Evolutionary conservation across 1,284 basidiomycete species (phyloP).

Genomic region (Ceratobasidium sp.): DNA sequence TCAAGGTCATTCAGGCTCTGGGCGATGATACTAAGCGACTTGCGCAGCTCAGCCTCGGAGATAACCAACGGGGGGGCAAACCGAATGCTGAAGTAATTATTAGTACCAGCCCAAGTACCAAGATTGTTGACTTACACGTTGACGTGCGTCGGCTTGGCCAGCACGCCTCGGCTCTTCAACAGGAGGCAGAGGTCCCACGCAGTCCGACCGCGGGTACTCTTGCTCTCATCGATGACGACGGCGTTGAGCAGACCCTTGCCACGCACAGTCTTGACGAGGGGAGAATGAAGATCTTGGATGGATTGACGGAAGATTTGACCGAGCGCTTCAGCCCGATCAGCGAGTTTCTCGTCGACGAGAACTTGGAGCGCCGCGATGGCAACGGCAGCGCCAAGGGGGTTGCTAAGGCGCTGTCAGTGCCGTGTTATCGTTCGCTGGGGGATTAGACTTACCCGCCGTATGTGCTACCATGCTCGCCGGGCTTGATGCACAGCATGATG

Average conservation of each 20-base stretch:
- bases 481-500: conserved; percentile 93
- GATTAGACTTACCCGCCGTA: conserved; percentile 78
- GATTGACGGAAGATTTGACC: conserved; percentile 84
- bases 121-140: conserved; percentile 75
- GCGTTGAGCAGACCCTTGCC: conserved; percentile 93
- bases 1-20: conserved; percentile 86
- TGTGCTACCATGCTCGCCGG: conserved; percentile 98
- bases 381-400: conserved; percentile 95
- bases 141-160: conserved; percentile 96
- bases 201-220: conserved; percentile 78
- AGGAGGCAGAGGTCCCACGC: conserved; percentile 97
- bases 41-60: conserved; percentile 81
- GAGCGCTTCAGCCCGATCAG: conserved; percentile 78
- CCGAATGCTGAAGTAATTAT: conserved; percentile 72
- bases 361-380: conserved; percentile 92
- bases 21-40: conserved; percentile 80
- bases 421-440: conserved; percentile 17
- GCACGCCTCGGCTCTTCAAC: conserved; percentile 88
- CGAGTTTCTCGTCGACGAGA: conserved; percentile 86
- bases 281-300: conserved; percentile 72
- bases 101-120: conserved; percentile 6
- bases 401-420: conserved; percentile 61
- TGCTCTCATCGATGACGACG: conserved; percentile 89
- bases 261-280: conserved; percentile 78
- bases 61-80: conserved; percentile 97